Evolutionary conservation across 2,329 filamentous ascomycete species (phyloP).

Genomic region (Macrophomina pseudophaseolina): DNA sequence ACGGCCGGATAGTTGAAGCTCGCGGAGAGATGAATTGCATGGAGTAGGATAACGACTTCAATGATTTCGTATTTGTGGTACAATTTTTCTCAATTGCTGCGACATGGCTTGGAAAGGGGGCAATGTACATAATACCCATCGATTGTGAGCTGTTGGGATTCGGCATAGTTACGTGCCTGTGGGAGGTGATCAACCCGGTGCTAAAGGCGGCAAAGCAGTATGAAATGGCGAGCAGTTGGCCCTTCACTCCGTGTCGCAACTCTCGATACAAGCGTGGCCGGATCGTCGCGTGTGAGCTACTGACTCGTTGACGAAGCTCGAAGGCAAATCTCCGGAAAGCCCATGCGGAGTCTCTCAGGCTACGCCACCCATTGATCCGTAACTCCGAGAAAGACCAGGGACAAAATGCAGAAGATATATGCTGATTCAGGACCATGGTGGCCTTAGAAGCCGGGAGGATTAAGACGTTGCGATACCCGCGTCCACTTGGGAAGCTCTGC

Average conservation of each 20-base stretch:
- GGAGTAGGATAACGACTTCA: not conserved
- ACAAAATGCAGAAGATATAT: conserved; percentile 3
- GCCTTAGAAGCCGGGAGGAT: conserved; percentile 86
- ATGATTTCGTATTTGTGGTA: not conserved
- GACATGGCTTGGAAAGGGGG: too few relatives aligned
- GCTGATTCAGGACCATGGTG: not conserved
- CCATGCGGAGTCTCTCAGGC: conserved; percentile 1
- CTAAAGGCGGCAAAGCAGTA: too few relatives aligned
- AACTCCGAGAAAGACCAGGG: conserved; percentile 10
- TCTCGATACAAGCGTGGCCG: too few relatives aligned
- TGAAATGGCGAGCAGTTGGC: too few relatives aligned
- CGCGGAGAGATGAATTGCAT: not conserved
- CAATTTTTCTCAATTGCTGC: too few relatives aligned
- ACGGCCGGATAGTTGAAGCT: too few relatives aligned
- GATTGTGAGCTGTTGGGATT: too few relatives aligned
- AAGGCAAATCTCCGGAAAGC: not conserved
- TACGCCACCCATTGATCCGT: conserved; percentile 10
- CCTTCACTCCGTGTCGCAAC: too few relatives aligned
- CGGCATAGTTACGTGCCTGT: too few relatives aligned
- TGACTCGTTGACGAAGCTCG: too few relatives aligned
- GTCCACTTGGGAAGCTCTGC: conserved; percentile 73
- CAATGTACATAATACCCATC: too few relatives aligned
- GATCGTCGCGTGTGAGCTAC: not conserved
- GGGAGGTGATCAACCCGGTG: too few relatives aligned
- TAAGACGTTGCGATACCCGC: conserved; percentile 88